Evolutionary conservation across 2,329 filamentous ascomycete genomes (phyloP).

Genomic region (Alternaria conjuncta): DNA sequence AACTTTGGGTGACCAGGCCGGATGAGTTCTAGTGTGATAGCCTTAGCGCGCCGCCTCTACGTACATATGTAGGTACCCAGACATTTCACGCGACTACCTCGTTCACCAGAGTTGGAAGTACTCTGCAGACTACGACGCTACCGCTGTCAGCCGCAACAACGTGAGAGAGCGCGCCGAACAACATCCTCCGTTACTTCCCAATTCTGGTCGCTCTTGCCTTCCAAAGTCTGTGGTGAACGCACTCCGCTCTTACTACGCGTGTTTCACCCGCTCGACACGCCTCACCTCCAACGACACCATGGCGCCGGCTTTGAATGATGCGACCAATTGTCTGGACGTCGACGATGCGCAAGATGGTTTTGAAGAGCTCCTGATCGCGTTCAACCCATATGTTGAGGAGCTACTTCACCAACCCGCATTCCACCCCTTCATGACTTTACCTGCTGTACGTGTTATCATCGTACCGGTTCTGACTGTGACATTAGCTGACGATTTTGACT

Average conservation of each 20-base stretch:
- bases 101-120: not conserved
- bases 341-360: not conserved
- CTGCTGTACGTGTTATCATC: not conserved
- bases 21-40: not conserved
- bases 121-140: not conserved
- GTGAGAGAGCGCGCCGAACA: not conserved
- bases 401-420: not conserved
- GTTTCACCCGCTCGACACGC: not conserved
- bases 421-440: not conserved
- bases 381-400: conserved; percentile 2
- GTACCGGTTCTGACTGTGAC: not conserved
- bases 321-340: not conserved
- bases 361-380: not conserved
- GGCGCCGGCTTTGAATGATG: not conserved
- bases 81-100: not conserved
- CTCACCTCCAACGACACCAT: not conserved
- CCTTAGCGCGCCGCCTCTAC: not conserved
- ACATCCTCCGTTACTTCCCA: not conserved
- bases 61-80: not conserved
- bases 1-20: not conserved
- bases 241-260: not conserved
- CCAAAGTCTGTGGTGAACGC: not conserved
- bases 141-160: not conserved
- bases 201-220: not conserved
- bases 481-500: not conserved